phyloP scores from a whole-genome alignment of 2,329 filamentous ascomycete genomes.

The Fusarium sp. region DNA sequence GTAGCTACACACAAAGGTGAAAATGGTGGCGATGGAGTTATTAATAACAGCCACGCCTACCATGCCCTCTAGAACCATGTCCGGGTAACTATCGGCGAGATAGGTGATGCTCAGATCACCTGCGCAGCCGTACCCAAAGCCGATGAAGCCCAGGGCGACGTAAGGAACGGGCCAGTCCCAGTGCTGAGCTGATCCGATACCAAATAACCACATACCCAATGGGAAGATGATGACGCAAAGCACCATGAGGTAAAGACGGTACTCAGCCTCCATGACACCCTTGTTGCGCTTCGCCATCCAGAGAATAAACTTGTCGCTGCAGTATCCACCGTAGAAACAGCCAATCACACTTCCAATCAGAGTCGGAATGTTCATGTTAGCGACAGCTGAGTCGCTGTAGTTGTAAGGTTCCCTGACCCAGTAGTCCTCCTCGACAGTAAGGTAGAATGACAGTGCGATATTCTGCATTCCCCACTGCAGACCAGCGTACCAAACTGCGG shows the following conservation, averaged over 20 bases:
- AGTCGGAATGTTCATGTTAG: slow-evolving; percentile 68
- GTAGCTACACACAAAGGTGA: slow-evolving; percentile 62
- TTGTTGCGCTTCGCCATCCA: slow-evolving; percentile 65
- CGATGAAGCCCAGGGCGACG: slow-evolving; percentile 66
- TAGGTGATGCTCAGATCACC: slow-evolving; percentile 67
- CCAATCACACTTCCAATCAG: slow-evolving; percentile 65
- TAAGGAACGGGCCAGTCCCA: slow-evolving; percentile 66
- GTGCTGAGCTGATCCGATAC: slow-evolving; percentile 61
- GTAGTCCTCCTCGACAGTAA: slow-evolving; percentile 67
- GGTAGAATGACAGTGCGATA: slow-evolving; percentile 69
- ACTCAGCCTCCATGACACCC: slow-evolving; percentile 66
- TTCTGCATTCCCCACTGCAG: slow-evolving; percentile 70
- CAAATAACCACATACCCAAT: slow-evolving; percentile 63
- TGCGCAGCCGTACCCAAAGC: slow-evolving; percentile 69
- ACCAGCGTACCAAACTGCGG: slow-evolving; percentile 67
- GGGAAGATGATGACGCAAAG: slow-evolving; percentile 62
- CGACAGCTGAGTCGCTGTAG: slow-evolving; percentile 63
- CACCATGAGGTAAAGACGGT: slow-evolving; percentile 63
- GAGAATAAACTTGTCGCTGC: slow-evolving; percentile 65
- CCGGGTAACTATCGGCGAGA: slow-evolving; percentile 65
- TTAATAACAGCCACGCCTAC: slow-evolving; percentile 68
- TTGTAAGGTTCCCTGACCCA: slow-evolving; percentile 66
- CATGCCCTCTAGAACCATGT: slow-evolving; percentile 68
- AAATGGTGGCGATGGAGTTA: slow-evolving; percentile 64
- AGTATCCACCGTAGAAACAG: slow-evolving; percentile 67